Percentiles rank a stretch among this genome's conserved stretches.
Conservation (phyloP, 257 asterid genomes). For the Penstemon eatonii region DNA sequence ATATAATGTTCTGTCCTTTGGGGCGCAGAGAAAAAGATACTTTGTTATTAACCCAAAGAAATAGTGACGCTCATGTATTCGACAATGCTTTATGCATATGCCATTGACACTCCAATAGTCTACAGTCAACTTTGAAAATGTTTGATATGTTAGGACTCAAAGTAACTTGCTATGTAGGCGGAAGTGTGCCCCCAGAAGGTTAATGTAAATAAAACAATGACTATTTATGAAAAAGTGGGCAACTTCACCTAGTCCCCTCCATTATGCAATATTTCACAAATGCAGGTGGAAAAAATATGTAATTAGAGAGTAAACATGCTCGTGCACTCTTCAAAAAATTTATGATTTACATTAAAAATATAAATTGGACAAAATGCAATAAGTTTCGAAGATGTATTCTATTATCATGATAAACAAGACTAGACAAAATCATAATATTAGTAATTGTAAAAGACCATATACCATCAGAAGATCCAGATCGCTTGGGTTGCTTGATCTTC, state of each 20-base stretch:
- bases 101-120: background rate
- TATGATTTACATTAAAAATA: no score
- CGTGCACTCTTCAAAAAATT: no score
- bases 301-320: no score
- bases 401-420: background rate
- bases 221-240: background rate
- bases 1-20: background rate
- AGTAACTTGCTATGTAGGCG: background rate
- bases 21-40: background rate
- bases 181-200: background rate
- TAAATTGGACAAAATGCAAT: no score
- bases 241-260: background rate
- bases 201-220: no score
- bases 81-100: background rate
- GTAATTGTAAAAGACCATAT: constrained; percentile 9
- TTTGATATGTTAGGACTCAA: background rate
- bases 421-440: constrained; percentile 2
- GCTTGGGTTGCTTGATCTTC: constrained; percentile 51
- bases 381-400: background rate
- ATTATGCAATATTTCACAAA: background rate
- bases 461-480: constrained; percentile 53
- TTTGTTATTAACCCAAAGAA: background rate
- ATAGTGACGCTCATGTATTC: background rate
- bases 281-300: no score
- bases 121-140: constrained; percentile 1